Evolutionary conservation across 129 eudicot species (phyloP), one percentile per base, ranked within the genome.

Genomic region (Tanacetum coccineum): DNA sequence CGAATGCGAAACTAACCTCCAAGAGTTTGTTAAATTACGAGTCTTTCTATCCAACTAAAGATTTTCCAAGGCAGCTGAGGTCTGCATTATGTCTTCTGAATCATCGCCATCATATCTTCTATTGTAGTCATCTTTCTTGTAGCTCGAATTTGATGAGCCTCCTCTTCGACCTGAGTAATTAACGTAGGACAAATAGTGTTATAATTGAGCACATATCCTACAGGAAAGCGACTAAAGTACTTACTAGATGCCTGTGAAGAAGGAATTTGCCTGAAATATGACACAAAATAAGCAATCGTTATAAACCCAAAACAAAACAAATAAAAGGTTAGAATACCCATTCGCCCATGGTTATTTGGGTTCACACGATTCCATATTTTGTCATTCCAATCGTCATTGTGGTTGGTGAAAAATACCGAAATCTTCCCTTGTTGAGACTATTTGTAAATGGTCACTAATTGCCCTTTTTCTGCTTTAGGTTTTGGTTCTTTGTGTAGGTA

Each of bases 31-130:
- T 20, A 86, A 61, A 66, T 86, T 83, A 50, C 98, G 87, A 46
- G 95, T 76, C 67, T 93, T 93, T 68, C 98, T 82, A 53, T 93
- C 96, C 91, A 93, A 62, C 62, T 93, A 95, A 71, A 92, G 85
- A 74, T 84, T 93, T 79, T 88, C 92, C 47, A 93, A 42, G 53
- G 95, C 96, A 74, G 92, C 74, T 57, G 98, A 88, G 46, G 95
- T 80, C 57, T 81, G 86, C 56, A 73, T 65, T 25, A 88, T 77
- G 53, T 88, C 96, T 26, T 93, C 91, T 51, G 95, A 70, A 52
- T 80, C 96, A 40, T 86, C 96, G 59, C 74, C 77, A 13, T 88
- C 96, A 14, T 93, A 93, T 77, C 96, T 80, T 92, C 96, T 81
- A 70, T 78, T 86, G 80, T 83, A 85, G 11, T 87, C 96, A 62